Evolutionary conservation across 257 asterid genomes (phyloP), one percentile per base, ranked within the genome.

Genomic region (Rehmannia glutinosa): DNA sequence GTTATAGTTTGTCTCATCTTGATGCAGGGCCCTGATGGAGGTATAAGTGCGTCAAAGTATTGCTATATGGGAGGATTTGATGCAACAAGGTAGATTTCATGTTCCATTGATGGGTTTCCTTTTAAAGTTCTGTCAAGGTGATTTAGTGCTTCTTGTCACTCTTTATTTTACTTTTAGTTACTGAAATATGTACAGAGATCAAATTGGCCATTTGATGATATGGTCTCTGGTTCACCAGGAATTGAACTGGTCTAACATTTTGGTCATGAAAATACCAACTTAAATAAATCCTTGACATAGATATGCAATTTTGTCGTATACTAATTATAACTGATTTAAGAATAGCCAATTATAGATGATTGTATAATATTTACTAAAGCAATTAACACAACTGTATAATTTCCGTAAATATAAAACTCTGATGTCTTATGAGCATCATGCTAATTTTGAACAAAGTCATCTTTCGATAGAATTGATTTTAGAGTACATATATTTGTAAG

Each of bases 1-100:
- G 3, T 16, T 73, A 16, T 28, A 49, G 13, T 51, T 55, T 57
- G 38, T 49, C 60, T 66, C 46, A 46, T 46, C 23, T 41, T 53
- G 67, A 9, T 68, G 77, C 67, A 91, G 96, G 98, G 98, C 35
- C 98, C 98, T 51, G 98, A 91, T 81, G 98, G 98, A 62, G 96
- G 96, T 67, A 85, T 91, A 61, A 82, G 94, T 36, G 96, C 96
- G 57, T 91, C 98, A 17, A 88, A 87, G 77, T 91, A 91, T 72
- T 80, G 90, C 82, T 91, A 91, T 72, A 83, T 91, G 93, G 98
- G 96, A 33, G 98, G 96, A 80, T 89, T 91, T 67, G 98, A 91
- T 59, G 98, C 95, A 9, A 91, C 98, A 79, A 91, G 98, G 98
- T 91, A n/a, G 52, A 80, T 68, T 75, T n/a, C n/a, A n/a, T n/a